A percentile compares a stretch with the other conserved stretches of the same genome.
phyloP scores from a whole-genome alignment of 2,329 filamentous ascomycete genomes.

The Orbilia quercus region DNA sequence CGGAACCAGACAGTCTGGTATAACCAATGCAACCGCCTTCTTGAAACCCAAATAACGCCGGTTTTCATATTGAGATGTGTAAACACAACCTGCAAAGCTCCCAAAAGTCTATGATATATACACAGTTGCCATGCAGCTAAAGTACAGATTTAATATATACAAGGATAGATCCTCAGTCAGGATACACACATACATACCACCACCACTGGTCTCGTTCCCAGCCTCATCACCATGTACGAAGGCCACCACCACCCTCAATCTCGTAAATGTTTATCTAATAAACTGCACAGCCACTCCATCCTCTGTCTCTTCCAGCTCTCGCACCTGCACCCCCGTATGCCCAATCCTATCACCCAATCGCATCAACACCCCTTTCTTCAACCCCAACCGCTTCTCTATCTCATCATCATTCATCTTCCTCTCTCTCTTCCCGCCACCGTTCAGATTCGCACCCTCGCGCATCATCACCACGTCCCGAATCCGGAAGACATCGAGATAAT shows the following conservation, averaged over 20 bases:
- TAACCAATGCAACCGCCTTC: neutral
- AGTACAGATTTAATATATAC: conserved; percentile 42
- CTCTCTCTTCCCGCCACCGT: conserved; percentile 16
- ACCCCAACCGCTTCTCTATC: conserved; percentile 45
- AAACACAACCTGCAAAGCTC: neutral
- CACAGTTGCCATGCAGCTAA: conserved; percentile 4
- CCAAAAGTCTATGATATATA: conserved; percentile 2
- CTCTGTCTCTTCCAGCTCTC: conserved; percentile 26
- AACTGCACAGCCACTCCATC: conserved; percentile 23
- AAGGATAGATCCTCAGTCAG: neutral
- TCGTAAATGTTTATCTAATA: conserved; percentile 5
- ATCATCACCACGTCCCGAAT: conserved; percentile 54
- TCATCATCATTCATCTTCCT: conserved; percentile 47
- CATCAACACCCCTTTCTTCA: conserved; percentile 43
- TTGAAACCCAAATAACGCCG: conserved; percentile 20
- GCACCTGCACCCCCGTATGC: conserved; percentile 45
- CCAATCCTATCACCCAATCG: conserved; percentile 33
- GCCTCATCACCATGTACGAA: too few relatives aligned
- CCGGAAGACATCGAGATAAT: conserved; percentile 53
- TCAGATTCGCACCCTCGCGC: conserved; percentile 40
- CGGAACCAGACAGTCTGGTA: too few relatives aligned
- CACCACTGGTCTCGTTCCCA: too few relatives aligned
- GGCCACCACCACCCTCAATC: too few relatives aligned
- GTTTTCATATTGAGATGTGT: conserved; percentile 22
- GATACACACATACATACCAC: too few relatives aligned